Evolutionary conservation across 441 rosid genomes (phyloP), one percentile per base, ranked within the genome.

Genomic region (Metrosideros polymorpha): DNA sequence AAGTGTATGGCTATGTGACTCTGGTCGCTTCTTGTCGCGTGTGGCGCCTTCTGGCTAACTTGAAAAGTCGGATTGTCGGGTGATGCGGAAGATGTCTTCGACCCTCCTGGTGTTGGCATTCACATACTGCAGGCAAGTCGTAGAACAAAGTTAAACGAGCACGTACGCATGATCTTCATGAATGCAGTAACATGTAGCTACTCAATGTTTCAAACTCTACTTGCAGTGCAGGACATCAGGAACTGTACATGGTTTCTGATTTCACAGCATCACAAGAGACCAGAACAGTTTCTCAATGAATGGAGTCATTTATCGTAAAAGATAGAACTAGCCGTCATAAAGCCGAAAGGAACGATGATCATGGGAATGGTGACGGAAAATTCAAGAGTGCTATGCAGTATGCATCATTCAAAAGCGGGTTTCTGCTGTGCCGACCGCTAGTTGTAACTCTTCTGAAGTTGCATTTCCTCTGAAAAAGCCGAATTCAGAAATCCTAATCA

Each of bases 21-120:
- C 35, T 71, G 45, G 25, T 45, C 25, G 4, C 79, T 39, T 35
- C 27, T 71, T 39, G 47, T 12, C 8, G 47, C 6, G 17, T 39
- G 1, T 15, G 39, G 15, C 17, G 6, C 79, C 79, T 39, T 35
- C 79, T 47, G 0, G 79, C n/a, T 71, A 14, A 22, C 79, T 39
- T 12, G 0, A 1, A 71, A 39, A 39, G n/a, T 71, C 79, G n/a
- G 79, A n/a, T 52, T 25, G 52, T 35, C 84, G 55, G 61, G 83
- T 90, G 85, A 92, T 90, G 85, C 91, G 93, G 88, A 93, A 93
- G 56, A 89, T 90, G 85, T 93, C 95, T 51, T 90, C 89, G 27
- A 90, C 92, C 17, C 27, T 56, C 84, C 90, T 88, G 3, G 91
- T 88, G 22, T 87, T 83, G 61, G 94, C 85, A 82, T 89, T 85